A percentile compares a stretch with the other conserved stretches of the same genome.
phyloP scores from a whole-genome alignment of 768 basidiomycete genomes.

The Pleurotus giganteus region DNA sequence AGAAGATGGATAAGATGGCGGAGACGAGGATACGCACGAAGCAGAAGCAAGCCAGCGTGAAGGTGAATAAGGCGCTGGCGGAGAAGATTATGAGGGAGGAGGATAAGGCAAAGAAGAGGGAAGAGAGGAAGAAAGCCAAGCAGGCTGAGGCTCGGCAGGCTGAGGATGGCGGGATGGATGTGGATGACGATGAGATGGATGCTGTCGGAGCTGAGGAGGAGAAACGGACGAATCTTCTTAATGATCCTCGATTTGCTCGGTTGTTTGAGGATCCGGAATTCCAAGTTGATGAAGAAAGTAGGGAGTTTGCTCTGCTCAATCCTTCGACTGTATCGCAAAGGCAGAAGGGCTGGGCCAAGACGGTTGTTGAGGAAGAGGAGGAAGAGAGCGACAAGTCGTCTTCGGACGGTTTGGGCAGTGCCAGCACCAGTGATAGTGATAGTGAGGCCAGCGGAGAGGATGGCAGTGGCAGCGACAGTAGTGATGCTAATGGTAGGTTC shows the following conservation, averaged over 20 bases:
- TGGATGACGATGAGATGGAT: slow-evolving; percentile 22
- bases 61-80: slow-evolving; percentile 79
- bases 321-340: slow-evolving; percentile 74
- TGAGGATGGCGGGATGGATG: slow-evolving; percentile 30
- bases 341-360: slow-evolving; percentile 49
- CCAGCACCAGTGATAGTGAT: slow-evolving; percentile 41
- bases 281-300: slow-evolving; percentile 81
- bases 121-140: slow-evolving; percentile 50
- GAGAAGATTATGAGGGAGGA: slow-evolving; percentile 74
- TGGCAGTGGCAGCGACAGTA: slow-evolving; percentile 41
- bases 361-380: slow-evolving; percentile 85
- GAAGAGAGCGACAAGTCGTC: slow-evolving; percentile 79
- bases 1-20: slow-evolving; percentile 91
- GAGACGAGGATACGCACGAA: slow-evolving; percentile 88
- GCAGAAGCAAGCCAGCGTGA: slow-evolving; percentile 62
- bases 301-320: slow-evolving; percentile 92
- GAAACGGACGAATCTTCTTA: slow-evolving; percentile 53
- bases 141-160: slow-evolving; percentile 32
- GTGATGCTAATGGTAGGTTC: slow-evolving; percentile 53
- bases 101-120: slow-evolving; percentile 55
- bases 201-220: slow-evolving; percentile 12
- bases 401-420: slow-evolving; percentile 50
- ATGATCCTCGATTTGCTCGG: slow-evolving; percentile 85
- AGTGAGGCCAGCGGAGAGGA: slow-evolving; percentile 37
- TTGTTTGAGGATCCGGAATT: slow-evolving; percentile 92